Evolutionary conservation across 176 grass and related monocot genomes (phyloP), one percentile per base, ranked within the genome.

Genomic region (Aegilops longissima): DNA sequence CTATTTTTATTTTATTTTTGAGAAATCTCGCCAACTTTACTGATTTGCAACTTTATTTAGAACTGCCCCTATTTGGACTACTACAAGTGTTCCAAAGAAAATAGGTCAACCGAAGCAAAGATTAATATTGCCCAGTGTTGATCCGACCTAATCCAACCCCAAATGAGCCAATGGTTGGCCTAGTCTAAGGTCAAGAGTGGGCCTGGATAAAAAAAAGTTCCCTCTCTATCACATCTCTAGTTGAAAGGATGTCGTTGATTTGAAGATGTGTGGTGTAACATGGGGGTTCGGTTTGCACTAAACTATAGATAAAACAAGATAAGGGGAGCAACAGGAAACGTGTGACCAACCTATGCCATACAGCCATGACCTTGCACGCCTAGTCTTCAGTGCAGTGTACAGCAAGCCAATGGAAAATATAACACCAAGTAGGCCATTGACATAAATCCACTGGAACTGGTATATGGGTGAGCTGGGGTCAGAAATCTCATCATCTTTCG

Each of bases 361-460:
- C 38, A 86, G 67, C 90, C 94, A 98, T 72, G 90, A 80, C 67
- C 97, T 87, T 80, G 94, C 93, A 5, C 80, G 59, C 54, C 94
- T 92, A 72, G 92, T 96, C 88, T 87, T 86, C 49, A 94, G 49
- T 35, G 90, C 76, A 54, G 92, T 94, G 61, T 84, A 96, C n/a
- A 98, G 20, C 56, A 98, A 70, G 7, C 97, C 97, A 74, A 91
- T 77, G 17, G 97, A 84, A 87, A 98, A 90, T 78, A 98, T 91
- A 62, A 98, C 86, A 39, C 88, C 92, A 34, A 96, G 88, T 42
- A 98, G 70, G 35, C 94, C 94, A 76, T 98, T 98, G 84, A 88
- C 58, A 82, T 98, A 98, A 17, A 94, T 34, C 97, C 97, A 98
- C 36, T 93, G 82, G 85, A 96, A 94, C 73, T 91, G 90, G 80